Percentiles rank a stretch among this genome's conserved stretches.
These are phyloP conservation scores for Elsinoe perseae DNA, from an alignment of 2,329 filamentous ascomycete genomes.

Conservation along the genomic window DNA sequence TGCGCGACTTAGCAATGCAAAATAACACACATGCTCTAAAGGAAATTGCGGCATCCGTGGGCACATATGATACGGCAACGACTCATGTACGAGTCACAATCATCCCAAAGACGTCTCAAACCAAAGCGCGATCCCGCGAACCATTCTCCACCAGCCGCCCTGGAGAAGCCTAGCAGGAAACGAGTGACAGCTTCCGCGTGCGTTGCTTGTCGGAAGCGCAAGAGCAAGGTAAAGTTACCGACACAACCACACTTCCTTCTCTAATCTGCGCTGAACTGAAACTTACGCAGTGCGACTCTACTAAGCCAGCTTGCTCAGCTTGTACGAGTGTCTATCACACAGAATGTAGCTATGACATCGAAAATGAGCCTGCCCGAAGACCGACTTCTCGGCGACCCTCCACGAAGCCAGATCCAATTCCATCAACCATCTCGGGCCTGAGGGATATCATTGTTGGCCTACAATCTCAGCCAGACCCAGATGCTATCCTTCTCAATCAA, in stretches of 20 bases:
- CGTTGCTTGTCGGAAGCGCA: constrained; percentile 44
- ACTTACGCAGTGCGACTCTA: constrained; percentile 41
- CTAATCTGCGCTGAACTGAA: background rate
- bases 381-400: constrained; percentile 33
- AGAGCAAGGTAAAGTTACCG: constrained; percentile 38
- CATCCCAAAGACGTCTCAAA: constrained; percentile 7
- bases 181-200: constrained; percentile 38
- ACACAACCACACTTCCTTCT: background rate
- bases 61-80: background rate
- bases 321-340: constrained; percentile 46
- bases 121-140: constrained; percentile 7
- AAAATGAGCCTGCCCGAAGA: constrained; percentile 41
- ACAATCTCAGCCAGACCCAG: constrained; percentile 37
- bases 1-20: background rate
- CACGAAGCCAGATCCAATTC: constrained; percentile 29
- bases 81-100: constrained; percentile 7
- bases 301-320: constrained; percentile 42
- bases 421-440: constrained; percentile 24
- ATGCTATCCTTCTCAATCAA: constrained; percentile 37
- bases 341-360: constrained; percentile 43
- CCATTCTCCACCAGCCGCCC: background rate
- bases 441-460: constrained; percentile 39
- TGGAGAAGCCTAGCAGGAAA: constrained; percentile 21
- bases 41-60: background rate
- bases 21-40: background rate